Conservation (phyloP, 495 filamentous ascomycete species). For the Penicillium tannophilum region DNA sequence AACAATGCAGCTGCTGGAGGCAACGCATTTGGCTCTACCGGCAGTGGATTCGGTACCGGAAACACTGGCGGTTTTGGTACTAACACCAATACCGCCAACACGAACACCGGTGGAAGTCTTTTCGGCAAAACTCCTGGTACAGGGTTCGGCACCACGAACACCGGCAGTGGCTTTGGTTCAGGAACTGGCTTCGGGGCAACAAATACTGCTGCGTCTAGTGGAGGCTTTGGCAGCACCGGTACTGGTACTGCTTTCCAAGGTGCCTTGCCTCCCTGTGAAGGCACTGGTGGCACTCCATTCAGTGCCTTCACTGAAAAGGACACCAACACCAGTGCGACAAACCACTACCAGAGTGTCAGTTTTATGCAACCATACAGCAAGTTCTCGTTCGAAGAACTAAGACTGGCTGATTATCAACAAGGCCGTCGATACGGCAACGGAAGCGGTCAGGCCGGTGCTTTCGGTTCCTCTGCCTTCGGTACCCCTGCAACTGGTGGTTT, state of each 20-base stretch:
- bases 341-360: conserved; percentile 83
- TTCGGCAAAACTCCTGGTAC: conserved; percentile 48
- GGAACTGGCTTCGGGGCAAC: conserved; percentile 30
- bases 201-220: conserved; percentile 8
- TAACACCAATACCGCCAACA: conserved; percentile 37
- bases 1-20: conserved; percentile 42
- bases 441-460: conserved; percentile 79
- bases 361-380: conserved; percentile 86
- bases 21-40: conserved; percentile 28
- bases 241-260: conserved; percentile 53
- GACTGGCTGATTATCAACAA: conserved; percentile 85
- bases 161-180: conserved; percentile 25
- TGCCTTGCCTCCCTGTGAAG: conserved; percentile 48
- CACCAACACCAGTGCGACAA: conserved; percentile 53
- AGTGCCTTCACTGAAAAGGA: conserved; percentile 83
- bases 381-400: conserved; percentile 87
- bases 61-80: conserved; percentile 37
- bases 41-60: conserved; percentile 30
- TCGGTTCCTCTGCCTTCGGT: conserved; percentile 61
- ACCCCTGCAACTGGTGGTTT: conserved; percentile 37
- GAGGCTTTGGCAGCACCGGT: conserved; percentile 19
- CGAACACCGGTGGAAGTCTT: conserved; percentile 41
- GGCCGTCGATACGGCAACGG: conserved; percentile 80
- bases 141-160: conserved; percentile 40
- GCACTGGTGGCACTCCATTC: conserved; percentile 79